Base-by-base conservation (phyloP, 768 basidiomycete species). In the Hydnum rufescens region DNA sequence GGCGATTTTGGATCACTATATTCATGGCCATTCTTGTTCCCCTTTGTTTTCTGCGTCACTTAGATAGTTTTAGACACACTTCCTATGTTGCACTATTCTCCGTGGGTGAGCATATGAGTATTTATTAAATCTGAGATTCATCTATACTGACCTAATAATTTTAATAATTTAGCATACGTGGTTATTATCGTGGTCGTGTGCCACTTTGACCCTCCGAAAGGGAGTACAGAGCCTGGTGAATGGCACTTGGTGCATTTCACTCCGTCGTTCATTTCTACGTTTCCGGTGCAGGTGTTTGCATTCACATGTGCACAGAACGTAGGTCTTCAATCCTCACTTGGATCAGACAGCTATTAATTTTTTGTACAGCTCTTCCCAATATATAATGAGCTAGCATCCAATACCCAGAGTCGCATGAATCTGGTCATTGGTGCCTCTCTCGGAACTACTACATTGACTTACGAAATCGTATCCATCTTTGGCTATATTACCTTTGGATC, bases 281-380 rank as follows among this genome's bases (percentile, higher is more conserved):
- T 95, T 67, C 93, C 93, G 0, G 85, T 97, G 26, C 92, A 89
- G 63, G 81, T 92, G 16, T 90, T 90, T 65, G 83, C 84, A 3
- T 89, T 80, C 63, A 93, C 89, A 2, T 95, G 92, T 62, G 74
- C 84, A 13, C 89, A 93, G 71, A 93, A 93, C 61, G 89, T 90
- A 63, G 58, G 78, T 60, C 29, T 26, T 28, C 28, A 26, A 51
- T 54, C 36, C 25, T 42, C 29, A 31, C 29, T 23, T 5, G 19
- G 30, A 5, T 34, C 26, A 48, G n/a, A 4, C 42, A 26, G 8
- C 26, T 47, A 16, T 25, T 25, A 56, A 25, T 46, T 13, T 34
- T 28, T 51, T 52, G 30, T 34, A 8, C 58, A 97, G 86, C 67
- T 97, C 18, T 95, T 96, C 66, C 86, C 89, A 1, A 78, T 95